Evolutionary conservation across 371 early-diverging fungal genomes (phyloP).

Genomic region (Mucor plumbeus): DNA sequence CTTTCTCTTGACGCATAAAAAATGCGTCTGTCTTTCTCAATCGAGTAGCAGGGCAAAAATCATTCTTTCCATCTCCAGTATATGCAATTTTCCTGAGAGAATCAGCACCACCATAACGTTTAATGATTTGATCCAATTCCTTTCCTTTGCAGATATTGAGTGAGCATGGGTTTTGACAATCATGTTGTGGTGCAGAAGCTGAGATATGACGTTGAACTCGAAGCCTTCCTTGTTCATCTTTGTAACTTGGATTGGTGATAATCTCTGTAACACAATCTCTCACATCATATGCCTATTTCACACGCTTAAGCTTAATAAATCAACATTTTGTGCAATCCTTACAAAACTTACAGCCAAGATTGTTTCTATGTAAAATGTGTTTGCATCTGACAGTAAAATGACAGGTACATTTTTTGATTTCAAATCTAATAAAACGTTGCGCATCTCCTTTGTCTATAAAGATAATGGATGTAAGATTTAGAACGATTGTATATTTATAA

Average conservation of each 20-base stretch:
- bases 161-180: conserved; percentile 68
- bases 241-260: conserved; percentile 75
- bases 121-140: conserved; percentile 44
- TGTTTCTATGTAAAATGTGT: conserved; percentile 72
- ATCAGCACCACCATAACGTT: conserved; percentile 34
- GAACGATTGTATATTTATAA: neutral
- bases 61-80: conserved; percentile 54
- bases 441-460: conserved; percentile 59
- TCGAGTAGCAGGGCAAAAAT: conserved; percentile 49
- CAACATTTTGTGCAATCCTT: too few relatives aligned
- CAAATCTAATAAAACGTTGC: conserved; percentile 51
- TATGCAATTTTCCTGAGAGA: conserved; percentile 36
- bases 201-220: conserved; percentile 56
- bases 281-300: conserved; percentile 56
- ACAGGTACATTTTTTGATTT: conserved; percentile 58
- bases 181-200: conserved; percentile 56
- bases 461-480: neutral
- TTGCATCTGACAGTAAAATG: conserved; percentile 76
- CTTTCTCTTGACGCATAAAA: conserved; percentile 25
- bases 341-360: conserved; percentile 60
- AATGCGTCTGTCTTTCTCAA: conserved; percentile 33
- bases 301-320: neutral
- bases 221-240: conserved; percentile 59
- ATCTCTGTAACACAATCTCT: conserved; percentile 61
- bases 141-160: conserved; percentile 79